Evolutionary conservation across 176 grass and related monocot species (phyloP).

Genomic region (Panicum miliaceum): DNA sequence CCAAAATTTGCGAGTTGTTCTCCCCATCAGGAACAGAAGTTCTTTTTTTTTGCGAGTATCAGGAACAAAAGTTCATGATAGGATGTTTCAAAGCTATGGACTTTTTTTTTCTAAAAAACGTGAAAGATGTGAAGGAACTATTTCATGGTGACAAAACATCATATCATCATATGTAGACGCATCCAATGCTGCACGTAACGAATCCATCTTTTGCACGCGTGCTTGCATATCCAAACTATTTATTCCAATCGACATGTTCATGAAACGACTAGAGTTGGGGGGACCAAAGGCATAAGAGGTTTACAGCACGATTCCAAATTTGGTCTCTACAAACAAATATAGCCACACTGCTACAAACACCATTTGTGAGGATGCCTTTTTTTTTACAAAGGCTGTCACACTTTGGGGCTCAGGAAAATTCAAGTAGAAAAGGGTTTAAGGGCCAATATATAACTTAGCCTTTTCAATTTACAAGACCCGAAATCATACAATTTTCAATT

Average conservation of each 20-base stretch:
- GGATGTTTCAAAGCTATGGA: conserved; percentile 24
- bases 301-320: conserved; percentile 21
- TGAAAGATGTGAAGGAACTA: background rate
- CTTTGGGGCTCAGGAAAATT: too few species aligned
- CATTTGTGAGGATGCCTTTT: too few species aligned
- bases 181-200: conserved; percentile 23
- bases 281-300: conserved; percentile 28
- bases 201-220: background rate
- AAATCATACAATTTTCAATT: background rate
- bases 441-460: too few species aligned
- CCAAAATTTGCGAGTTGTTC: conserved; percentile 31
- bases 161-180: conserved; percentile 39
- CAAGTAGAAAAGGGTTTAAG: background rate
- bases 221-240: conserved; percentile 36
- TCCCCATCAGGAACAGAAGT: conserved; percentile 22
- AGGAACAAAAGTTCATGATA: conserved; percentile 20
- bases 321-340: background rate
- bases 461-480: background rate
- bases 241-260: conserved; percentile 39
- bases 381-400: too few species aligned
- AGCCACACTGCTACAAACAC: background rate
- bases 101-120: background rate
- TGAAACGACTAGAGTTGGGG: conserved; percentile 11
- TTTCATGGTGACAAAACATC: conserved; percentile 45
- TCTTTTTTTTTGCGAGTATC: conserved; percentile 24